Evolutionary conservation across 1,139 yeast genomes (phyloP).

Genomic region (Kazachstania sp.): DNA sequence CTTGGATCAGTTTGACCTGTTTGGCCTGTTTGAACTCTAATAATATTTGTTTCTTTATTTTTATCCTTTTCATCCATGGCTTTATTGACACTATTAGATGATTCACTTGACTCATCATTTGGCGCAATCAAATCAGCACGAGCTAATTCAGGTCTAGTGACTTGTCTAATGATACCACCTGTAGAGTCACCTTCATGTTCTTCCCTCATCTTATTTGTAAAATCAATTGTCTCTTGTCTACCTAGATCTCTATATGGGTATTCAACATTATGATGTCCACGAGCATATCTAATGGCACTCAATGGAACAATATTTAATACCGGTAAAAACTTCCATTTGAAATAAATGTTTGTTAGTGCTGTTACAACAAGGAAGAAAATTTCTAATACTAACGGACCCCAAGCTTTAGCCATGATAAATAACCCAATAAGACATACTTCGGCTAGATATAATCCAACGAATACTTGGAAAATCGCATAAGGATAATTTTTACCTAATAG

Average conservation of each 20-base stretch:
- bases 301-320: slow-evolving; percentile 65
- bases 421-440: slow-evolving; percentile 58
- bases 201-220: slow-evolving; percentile 38
- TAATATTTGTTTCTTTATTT: background rate
- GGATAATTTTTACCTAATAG: slow-evolving; percentile 62
- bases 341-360: slow-evolving; percentile 46
- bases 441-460: slow-evolving; percentile 57
- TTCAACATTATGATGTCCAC: slow-evolving; percentile 37
- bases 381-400: slow-evolving; percentile 67
- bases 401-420: slow-evolving; percentile 59
- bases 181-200: slow-evolving; percentile 26
- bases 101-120: background rate
- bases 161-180: slow-evolving; percentile 25
- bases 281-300: slow-evolving; percentile 54
- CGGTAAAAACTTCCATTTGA: slow-evolving; percentile 51
- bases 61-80: background rate
- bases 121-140: slow-evolving; percentile 26
- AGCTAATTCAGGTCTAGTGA: slow-evolving; percentile 31
- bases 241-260: slow-evolving; percentile 60
- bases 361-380: slow-evolving; percentile 45
- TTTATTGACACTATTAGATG: background rate
- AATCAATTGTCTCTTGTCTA: slow-evolving; percentile 43
- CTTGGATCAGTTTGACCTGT: slow-evolving; percentile 3
- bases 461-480: slow-evolving; percentile 55
- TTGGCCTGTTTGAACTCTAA: slow-evolving; percentile 3